These are phyloP conservation scores for Arthrobotrys sphaeroides DNA, from an alignment of 2,329 filamentous ascomycete species.

Conservation along the genomic window DNA sequence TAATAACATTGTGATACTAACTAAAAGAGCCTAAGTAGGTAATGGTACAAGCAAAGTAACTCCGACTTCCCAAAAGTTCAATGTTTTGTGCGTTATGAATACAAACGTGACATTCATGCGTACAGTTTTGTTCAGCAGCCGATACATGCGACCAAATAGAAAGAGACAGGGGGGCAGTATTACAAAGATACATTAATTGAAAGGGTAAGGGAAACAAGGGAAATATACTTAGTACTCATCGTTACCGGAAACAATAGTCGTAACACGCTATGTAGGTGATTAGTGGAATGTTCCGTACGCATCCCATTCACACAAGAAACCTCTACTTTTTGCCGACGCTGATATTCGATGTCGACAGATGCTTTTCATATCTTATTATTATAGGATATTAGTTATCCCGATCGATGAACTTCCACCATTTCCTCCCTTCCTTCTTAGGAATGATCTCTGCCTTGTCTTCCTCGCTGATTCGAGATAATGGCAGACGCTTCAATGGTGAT, in stretches of 20 bases:
- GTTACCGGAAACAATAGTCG: slow-evolving; percentile 11
- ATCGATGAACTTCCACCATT: slow-evolving; percentile 50
- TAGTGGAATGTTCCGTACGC: neutral
- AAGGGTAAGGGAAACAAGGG: neutral
- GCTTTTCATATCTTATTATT: slow-evolving; percentile 13
- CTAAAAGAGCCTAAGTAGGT: slow-evolving; percentile 9
- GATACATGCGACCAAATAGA: neutral
- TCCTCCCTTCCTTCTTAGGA: slow-evolving; percentile 17
- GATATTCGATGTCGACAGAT: slow-evolving; percentile 4
- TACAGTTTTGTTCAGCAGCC: neutral
- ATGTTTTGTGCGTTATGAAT: slow-evolving; percentile 16
- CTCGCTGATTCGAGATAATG: slow-evolving; percentile 36
- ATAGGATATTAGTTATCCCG: slow-evolving; percentile 30
- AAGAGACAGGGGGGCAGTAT: slow-evolving; percentile 3
- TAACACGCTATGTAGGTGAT: slow-evolving; percentile 14
- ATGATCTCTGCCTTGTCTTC: slow-evolving; percentile 46
- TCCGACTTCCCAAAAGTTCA: slow-evolving; percentile 8
- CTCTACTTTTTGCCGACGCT: slow-evolving; percentile 9
- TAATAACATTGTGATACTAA: slow-evolving; percentile 5
- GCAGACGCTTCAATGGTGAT: slow-evolving; percentile 33
- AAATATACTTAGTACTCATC: neutral
- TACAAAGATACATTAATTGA: slow-evolving; percentile 49
- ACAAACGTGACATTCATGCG: neutral
- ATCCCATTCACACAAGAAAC: neutral
- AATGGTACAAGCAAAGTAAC: slow-evolving; percentile 19